phyloP scores from a whole-genome alignment of 225 moss, liverwort and hornwort species.

The Climacium dendroides region DNA sequence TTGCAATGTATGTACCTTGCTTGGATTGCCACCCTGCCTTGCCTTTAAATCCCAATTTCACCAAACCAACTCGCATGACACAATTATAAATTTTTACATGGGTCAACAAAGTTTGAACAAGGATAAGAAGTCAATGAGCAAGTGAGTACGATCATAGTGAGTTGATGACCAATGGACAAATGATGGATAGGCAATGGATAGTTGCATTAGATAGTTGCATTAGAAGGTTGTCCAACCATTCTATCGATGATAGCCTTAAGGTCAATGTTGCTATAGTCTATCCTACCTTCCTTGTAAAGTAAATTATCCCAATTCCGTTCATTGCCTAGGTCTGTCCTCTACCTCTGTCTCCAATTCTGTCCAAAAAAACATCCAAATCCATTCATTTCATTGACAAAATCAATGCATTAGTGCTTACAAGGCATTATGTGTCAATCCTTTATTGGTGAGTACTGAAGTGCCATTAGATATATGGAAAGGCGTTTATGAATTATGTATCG shows the following conservation, averaged over 20 bases:
- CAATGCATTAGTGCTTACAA: no score
- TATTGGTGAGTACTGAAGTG: no score
- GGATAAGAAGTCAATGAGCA: not conserved
- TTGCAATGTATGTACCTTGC: rapidly evolving
- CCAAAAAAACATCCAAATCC: no score
- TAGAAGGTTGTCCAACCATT: rapidly evolving
- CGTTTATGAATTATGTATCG: no score
- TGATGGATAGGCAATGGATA: not conserved
- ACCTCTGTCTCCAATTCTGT: no score
- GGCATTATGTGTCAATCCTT: no score
- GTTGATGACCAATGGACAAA: rapidly evolving
- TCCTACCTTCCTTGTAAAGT: no score
- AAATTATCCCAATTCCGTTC: no score
- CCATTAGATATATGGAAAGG: no score
- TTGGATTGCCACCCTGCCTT: not conserved
- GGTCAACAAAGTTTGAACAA: not conserved
- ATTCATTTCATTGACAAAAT: no score
- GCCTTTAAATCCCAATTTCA: not conserved
- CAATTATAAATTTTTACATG: not conserved
- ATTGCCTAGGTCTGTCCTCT: no score
- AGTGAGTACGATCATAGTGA: not conserved
- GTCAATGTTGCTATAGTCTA: rapidly evolving
- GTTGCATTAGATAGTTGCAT: no score
- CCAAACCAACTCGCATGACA: rapidly evolving
- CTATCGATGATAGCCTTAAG: rapidly evolving